These are phyloP conservation scores for Metschnikowia similis DNA, from an alignment of 805 yeast genomes.

Conservation along the genomic window DNA sequence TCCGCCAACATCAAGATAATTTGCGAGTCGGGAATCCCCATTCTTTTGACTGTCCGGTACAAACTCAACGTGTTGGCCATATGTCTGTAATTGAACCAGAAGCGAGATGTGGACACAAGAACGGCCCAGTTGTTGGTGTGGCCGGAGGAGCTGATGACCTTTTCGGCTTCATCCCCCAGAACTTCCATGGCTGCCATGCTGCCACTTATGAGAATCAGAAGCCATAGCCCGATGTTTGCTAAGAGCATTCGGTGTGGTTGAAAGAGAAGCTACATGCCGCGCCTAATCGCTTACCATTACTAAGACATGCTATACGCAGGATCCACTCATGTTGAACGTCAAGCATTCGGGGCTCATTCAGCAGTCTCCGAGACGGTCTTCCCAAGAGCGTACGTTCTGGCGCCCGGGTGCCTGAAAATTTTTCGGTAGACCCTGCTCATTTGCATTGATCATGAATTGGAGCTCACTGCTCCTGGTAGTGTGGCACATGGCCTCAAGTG, in stretches of 20 bases:
- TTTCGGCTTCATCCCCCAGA: conserved; percentile 6
- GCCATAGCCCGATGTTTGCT: neutral
- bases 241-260: neutral
- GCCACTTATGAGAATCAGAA: neutral
- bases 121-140: conserved; percentile 80
- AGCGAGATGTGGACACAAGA: conserved; percentile 88
- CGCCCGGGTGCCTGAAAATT: too few relatives aligned
- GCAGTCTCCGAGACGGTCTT: too few relatives aligned
- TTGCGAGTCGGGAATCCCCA: conserved; percentile 97
- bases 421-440: too few relatives aligned
- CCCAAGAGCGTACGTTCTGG: too few relatives aligned
- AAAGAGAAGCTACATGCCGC: neutral
- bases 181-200: conserved; percentile 1
- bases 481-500: too few relatives aligned
- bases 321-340: neutral
- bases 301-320: neutral
- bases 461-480: neutral
- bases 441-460: too few relatives aligned
- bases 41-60: conserved; percentile 91
- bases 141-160: conserved; percentile 33
- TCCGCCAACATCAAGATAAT: conserved; percentile 94
- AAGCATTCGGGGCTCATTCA: too few relatives aligned
- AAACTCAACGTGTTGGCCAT: conserved; percentile 94
- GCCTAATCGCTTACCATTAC: neutral
- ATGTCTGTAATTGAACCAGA: conserved; percentile 98